Base-by-base conservation (phyloP, 140 eudicot genomes). In the Cichorium intybus region DNA sequence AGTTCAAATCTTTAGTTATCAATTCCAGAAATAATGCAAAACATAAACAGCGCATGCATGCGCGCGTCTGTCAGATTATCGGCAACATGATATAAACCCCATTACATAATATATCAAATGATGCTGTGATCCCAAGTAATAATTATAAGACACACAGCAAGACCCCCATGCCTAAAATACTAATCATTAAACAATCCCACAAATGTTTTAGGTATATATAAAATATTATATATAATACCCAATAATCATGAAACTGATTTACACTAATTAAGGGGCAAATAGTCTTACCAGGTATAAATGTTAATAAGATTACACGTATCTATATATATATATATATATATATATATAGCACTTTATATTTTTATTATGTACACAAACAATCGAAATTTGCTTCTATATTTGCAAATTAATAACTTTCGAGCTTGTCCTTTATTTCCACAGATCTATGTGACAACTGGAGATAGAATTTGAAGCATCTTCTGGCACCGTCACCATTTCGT, bases 401-500 rank as follows among this genome's bases (percentile, higher is more conserved):
- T 54, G 16, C 58, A 46, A 31, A 33, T 70, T 60, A 45, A 62
- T 43, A 62, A 45, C 66, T 65, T 62, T 63, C 16, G 17, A 18
- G 6, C 23, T 16, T 71, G 15, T 62, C 39, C 56, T 68, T 86
- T 77, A 86, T 64, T 90, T 90, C 95, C 95, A 90, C 59, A 77
- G 61, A 79, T 90, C 93, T 23, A 82, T 80, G 52, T 78, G 94
- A 66, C 88, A 77, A 66, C 72, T 78, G 24, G 97, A 84, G 73
- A 80, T 80, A 9, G 94, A 70, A 14, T 85, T 80, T 4, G 95
- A 87, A 27, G 82, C 84, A 72, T 74, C 83, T 68, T 87, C 89
- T 2, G 46, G 57, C 55, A 52, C 54, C 64, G 56, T 60, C 12
- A 63, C 9, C 58, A 47, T 56, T 51, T 70, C 73, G 12, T 39